Conservation (phyloP, 2,329 filamentous ascomycete genomes). For the Xylaria sp. region DNA sequence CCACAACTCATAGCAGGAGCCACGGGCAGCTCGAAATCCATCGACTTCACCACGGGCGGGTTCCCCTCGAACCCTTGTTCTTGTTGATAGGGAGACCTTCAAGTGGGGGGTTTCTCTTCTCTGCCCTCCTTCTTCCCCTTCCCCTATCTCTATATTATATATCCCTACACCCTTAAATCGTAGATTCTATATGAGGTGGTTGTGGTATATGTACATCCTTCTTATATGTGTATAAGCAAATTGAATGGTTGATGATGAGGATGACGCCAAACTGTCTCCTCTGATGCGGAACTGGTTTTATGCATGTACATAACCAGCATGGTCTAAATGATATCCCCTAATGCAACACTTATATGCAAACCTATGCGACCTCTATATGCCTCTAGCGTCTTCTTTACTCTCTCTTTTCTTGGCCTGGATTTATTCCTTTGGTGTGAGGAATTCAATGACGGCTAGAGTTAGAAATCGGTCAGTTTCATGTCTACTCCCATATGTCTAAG, state of each 20-base stretch:
- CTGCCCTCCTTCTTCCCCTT: not conserved
- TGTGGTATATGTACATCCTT: constrained; percentile 6
- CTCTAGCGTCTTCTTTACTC: not conserved
- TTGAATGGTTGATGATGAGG: constrained; percentile 18
- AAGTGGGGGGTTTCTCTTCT: not conserved
- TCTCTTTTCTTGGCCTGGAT: not conserved
- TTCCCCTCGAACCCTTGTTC: constrained; percentile 41
- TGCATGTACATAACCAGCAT: constrained; percentile 40
- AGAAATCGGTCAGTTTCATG: constrained; percentile 4
- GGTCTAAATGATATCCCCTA: constrained; percentile 43
- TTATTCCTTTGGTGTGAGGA: constrained; percentile 64
- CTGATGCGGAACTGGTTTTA: constrained; percentile 25
- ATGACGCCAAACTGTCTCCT: constrained; percentile 38
- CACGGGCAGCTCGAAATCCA: constrained; percentile 40
- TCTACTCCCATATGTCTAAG: not conserved
- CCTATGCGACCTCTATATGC: constrained; percentile 2
- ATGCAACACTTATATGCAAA: constrained; percentile 44
- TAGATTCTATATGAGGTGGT: constrained; percentile 16
- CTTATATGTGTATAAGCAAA: constrained; percentile 31
- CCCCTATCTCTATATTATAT: not conserved
- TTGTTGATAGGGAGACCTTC: constrained; percentile 15
- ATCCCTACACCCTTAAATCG: not conserved
- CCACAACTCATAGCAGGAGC: constrained; percentile 55
- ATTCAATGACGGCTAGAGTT: constrained; percentile 70
- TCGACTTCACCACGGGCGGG: constrained; percentile 47